Evolutionary conservation across 225 moss, liverwort and hornwort species (phyloP).

Genomic region (Straminergon stramineum): DNA sequence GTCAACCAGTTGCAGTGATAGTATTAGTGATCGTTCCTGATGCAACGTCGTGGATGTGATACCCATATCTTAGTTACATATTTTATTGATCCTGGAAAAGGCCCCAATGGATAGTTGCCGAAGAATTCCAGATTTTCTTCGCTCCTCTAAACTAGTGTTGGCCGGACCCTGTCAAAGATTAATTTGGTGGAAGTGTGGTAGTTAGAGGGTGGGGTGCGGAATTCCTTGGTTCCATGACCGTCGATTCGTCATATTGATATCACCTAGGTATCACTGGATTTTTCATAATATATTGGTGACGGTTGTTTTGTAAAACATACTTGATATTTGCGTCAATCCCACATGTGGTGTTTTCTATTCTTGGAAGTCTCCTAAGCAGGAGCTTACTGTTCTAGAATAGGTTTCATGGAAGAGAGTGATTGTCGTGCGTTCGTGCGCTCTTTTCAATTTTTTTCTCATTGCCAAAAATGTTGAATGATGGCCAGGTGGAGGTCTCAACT

Average conservation of each 20-base stretch:
- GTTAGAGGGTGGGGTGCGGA: neutral
- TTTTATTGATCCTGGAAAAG: neutral
- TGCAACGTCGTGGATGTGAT: neutral
- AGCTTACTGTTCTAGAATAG: neutral
- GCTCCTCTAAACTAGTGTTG: neutral
- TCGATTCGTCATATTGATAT: neutral
- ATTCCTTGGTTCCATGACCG: neutral
- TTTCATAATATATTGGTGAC: neutral
- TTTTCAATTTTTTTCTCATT: neutral
- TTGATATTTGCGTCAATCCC: neutral
- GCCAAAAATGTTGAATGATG: neutral
- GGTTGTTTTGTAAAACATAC: neutral
- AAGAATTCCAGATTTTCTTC: neutral
- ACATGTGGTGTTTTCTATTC: neutral
- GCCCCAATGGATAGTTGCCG: neutral
- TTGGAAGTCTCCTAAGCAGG: neutral
- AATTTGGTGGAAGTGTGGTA: neutral
- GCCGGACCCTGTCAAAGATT: neutral
- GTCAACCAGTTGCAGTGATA: slow-evolving; percentile 22
- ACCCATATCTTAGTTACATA: neutral
- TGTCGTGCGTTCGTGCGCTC: neutral
- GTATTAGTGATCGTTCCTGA: slow-evolving; percentile 14
- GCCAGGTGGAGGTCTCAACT: slow-evolving; percentile 29
- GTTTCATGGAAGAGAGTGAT: neutral
- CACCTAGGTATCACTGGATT: neutral